Base-by-base conservation (phyloP, 306 rosid genomes). In the Senna tora region DNA sequence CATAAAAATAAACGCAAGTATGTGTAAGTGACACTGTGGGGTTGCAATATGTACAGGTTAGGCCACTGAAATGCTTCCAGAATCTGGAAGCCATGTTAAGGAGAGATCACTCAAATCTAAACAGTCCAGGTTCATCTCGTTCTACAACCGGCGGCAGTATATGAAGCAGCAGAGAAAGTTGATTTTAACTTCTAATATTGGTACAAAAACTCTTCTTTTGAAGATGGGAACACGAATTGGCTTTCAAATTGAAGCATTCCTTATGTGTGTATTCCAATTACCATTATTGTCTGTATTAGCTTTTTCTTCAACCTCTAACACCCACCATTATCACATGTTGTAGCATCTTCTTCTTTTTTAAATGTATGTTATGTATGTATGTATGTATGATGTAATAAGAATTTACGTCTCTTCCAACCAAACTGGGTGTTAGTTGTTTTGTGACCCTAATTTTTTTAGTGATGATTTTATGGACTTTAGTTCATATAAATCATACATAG, bases 51-150 rank as follows among this genome's bases (percentile, higher is more conserved):
- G 25, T 74, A 30, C 97, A 93, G 98, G 97, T 93, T 72, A 80
- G 82, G 73, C 92, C 97, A 39, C 70, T 93, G 88, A 86, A 80
- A 80, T 90, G 92, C 85, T 93, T 93, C 72, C 90, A 71, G 73
- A 90, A 89, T 75, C 73, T 92, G 57, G 92, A 88, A 78, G 91
- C 96, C 77, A 76, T 86, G 67, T 59, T 93, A 80, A 88, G 82
- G 87, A 88, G 82, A 79, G 85, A 79, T 56, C 79, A 57, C 62
- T 77, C 88, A 5, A 61, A 76, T 64, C 52, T 6, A 41, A 71
- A 87, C 84, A 82, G 92, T 73, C 75, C 9, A 72, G 86, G 93
- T 42, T 85, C 96, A 0, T 75, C 98, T 19, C 88, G 89, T 13
- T 90, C 97, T 16, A 50, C 85, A 22, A n/a, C n/a, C n/a, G 10